phyloP scores from a whole-genome alignment of 176 grass and related monocot species.

The bread wheat (Triticum aestivum) region DNA sequence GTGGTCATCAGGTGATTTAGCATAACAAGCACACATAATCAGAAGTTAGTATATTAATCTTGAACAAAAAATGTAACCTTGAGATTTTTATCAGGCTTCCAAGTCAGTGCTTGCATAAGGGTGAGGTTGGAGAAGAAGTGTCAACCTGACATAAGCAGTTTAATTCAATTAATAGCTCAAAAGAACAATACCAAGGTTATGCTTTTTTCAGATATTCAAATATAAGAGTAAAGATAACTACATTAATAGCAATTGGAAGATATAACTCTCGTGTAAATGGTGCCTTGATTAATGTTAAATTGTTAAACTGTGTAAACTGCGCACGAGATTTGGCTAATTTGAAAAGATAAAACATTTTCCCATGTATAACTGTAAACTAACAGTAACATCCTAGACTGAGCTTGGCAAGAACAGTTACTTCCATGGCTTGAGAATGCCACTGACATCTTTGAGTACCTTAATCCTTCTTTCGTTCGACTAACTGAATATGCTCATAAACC shows the following conservation, averaged over 20 bases:
- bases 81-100: slow-evolving; percentile 58
- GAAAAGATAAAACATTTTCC: too few species aligned
- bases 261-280: neutral
- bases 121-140: slow-evolving; percentile 76
- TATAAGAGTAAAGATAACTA: neutral
- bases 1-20: neutral
- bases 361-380: too few species aligned
- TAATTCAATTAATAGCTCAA: neutral
- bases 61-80: slow-evolving; percentile 37
- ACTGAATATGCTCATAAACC: slow-evolving; percentile 38
- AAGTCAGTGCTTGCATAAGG: slow-evolving; percentile 56
- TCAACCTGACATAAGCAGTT: slow-evolving; percentile 58
- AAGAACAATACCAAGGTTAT: neutral
- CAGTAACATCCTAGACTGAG: neutral
- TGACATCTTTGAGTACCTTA: slow-evolving; percentile 68
- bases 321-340: too few species aligned
- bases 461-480: slow-evolving; percentile 39
- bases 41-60: neutral
- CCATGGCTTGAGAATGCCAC: slow-evolving; percentile 72
- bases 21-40: neutral
- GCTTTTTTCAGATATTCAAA: neutral
- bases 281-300: neutral
- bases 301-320: neutral
- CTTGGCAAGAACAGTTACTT: slow-evolving; percentile 36
- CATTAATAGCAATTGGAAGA: neutral